Evolutionary conservation across 1,284 basidiomycete species (phyloP).

Genomic region (Irpex sp.): DNA sequence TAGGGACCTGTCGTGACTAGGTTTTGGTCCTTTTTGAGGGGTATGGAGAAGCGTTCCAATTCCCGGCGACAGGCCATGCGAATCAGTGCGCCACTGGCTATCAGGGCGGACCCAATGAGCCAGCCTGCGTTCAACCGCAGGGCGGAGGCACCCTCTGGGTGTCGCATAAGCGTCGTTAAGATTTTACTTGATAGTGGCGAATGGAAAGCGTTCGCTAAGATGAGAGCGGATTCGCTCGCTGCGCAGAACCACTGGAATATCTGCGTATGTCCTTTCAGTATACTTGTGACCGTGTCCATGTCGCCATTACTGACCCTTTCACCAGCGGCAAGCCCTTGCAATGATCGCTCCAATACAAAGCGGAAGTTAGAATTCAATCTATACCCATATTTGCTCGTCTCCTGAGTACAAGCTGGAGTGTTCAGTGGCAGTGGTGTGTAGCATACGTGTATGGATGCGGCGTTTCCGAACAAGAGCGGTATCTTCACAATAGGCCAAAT

Average conservation of each 20-base stretch:
- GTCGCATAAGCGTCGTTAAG: not conserved
- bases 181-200: not conserved
- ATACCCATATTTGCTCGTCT: not conserved
- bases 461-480: not conserved
- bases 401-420: not conserved
- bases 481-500: not conserved
- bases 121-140: constrained; percentile 16
- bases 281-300: not conserved
- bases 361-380: not conserved
- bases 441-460: not conserved
- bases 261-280: not conserved
- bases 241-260: not conserved
- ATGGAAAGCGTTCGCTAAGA: not conserved
- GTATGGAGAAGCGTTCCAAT: constrained; percentile 21
- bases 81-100: constrained; percentile 13
- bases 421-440: not conserved
- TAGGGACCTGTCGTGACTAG: constrained; percentile 22
- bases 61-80: constrained; percentile 20
- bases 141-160: not conserved
- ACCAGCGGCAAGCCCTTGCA: not conserved
- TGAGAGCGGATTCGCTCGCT: constrained; percentile 2
- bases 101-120: constrained; percentile 14
- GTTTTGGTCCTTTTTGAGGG: constrained; percentile 17
- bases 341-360: not conserved
- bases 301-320: not conserved